These are phyloP conservation scores for Phaeosphaeria sp. DNA, from an alignment of 2,329 filamentous ascomycete species.

Conservation along the genomic window DNA sequence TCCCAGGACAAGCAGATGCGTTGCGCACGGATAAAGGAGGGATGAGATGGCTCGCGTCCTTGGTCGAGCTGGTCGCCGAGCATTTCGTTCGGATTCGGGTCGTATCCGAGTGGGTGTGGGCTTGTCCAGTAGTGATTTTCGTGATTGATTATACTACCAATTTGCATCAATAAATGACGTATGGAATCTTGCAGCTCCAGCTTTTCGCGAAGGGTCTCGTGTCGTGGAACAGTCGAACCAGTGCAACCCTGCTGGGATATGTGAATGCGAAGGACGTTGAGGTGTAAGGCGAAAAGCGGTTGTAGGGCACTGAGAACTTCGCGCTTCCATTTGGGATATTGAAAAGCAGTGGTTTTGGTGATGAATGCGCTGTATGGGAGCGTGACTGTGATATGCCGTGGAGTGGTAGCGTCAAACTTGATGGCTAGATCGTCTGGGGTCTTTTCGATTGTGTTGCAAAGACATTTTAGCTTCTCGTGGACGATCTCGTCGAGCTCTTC, in stretches of 20 bases:
- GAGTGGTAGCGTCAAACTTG: background rate
- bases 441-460: background rate
- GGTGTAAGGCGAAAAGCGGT: background rate
- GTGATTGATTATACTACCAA: background rate
- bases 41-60: background rate
- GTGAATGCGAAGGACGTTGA: background rate
- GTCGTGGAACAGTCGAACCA: background rate
- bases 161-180: background rate
- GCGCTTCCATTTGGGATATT: background rate
- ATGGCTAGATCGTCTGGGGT: background rate
- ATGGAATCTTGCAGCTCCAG: background rate
- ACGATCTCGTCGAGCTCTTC: background rate
- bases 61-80: background rate
- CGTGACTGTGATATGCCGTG: background rate
- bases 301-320: background rate
- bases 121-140: background rate
- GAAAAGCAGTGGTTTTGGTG: background rate
- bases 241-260: background rate
- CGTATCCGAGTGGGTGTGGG: background rate
- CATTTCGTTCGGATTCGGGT: background rate
- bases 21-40: background rate
- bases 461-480: background rate
- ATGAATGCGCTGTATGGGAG: background rate
- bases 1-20: background rate
- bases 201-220: background rate